Evolutionary conservation across 2,329 filamentous ascomycete species (phyloP).

Genomic region (Drechslerella dactyloides): DNA sequence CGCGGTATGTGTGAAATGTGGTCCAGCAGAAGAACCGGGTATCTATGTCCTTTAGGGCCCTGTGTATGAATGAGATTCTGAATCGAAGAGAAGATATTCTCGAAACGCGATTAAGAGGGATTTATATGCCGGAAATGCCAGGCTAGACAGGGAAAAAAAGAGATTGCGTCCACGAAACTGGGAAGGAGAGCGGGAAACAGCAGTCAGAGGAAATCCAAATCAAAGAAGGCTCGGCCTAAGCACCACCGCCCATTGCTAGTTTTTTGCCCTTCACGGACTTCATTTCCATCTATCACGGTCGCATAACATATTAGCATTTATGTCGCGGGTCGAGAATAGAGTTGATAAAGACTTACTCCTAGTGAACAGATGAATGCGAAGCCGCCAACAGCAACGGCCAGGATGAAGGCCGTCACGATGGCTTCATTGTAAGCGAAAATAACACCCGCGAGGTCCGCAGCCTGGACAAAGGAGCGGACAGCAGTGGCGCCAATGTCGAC

Average conservation of each 20-base stretch:
- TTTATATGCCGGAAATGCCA: no score
- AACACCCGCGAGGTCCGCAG: slow-evolving; percentile 55
- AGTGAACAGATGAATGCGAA: slow-evolving; percentile 41
- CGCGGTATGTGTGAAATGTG: no score
- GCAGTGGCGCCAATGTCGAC: slow-evolving; percentile 60
- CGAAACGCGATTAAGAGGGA: no score
- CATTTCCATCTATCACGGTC: slow-evolving; percentile 45
- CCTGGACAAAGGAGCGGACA: slow-evolving; percentile 58
- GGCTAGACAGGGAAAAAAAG: background rate
- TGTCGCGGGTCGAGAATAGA: background rate
- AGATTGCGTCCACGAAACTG: background rate
- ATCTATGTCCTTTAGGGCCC: no score
- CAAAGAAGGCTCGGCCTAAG: slow-evolving; percentile 3
- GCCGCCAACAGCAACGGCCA: slow-evolving; percentile 36
- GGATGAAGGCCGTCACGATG: slow-evolving; percentile 42
- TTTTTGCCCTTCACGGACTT: slow-evolving; percentile 49
- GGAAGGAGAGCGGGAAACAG: slow-evolving; percentile 2
- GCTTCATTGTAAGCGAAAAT: slow-evolving; percentile 37
- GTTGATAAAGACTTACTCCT: slow-evolving; percentile 29
- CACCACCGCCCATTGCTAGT: slow-evolving; percentile 32
- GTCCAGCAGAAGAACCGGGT: no score
- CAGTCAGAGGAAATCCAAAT: background rate
- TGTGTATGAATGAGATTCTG: no score
- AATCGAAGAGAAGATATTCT: no score
- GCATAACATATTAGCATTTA: slow-evolving; percentile 14